Percentiles rank a stretch among this genome's conserved stretches.
These are phyloP conservation scores for Diacronema lutheri DNA, from an alignment of 78 protist species.

Conservation along the genomic window DNA sequence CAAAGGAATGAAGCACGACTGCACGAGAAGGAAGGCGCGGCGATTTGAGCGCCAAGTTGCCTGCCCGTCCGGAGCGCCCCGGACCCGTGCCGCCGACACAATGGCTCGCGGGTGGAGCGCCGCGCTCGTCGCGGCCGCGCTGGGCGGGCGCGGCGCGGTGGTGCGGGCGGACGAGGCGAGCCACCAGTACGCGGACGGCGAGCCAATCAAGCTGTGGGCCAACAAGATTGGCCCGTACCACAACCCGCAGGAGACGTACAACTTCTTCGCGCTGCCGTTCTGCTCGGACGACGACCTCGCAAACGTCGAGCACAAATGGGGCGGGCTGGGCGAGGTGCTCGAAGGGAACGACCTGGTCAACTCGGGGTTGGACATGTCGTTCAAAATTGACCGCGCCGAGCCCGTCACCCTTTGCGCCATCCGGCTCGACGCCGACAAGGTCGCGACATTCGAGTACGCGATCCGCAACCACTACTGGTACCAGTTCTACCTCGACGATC, in stretches of 20 bases:
- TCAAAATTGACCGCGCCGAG: neutral
- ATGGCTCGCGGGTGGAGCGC: too few species aligned
- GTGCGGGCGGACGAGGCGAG: conserved; percentile 9
- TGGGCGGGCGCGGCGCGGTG: too few species aligned
- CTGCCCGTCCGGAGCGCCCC: too few species aligned
- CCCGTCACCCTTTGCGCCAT: neutral
- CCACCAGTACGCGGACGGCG: conserved; percentile 48
- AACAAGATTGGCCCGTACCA: conserved; percentile 83
- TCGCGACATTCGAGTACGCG: neutral
- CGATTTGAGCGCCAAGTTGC: too few species aligned
- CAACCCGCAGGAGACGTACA: conserved; percentile 88
- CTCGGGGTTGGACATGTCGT: conserved; percentile 42
- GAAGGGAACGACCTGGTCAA: conserved; percentile 68
- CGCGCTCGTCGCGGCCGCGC: too few species aligned
- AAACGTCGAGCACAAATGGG: neutral
- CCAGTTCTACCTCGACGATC: conserved; percentile 69
- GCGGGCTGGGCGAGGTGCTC: conserved; percentile 77
- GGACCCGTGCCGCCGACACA: too few species aligned
- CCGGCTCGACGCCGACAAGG: neutral
- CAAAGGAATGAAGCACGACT: too few species aligned
- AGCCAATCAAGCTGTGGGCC: conserved; percentile 54
- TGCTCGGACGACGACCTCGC: neutral
- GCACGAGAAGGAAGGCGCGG: too few species aligned
- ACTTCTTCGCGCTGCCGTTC: conserved; percentile 42
- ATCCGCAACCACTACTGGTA: conserved; percentile 23